Conservation (phyloP, 768 basidiomycete genomes). For the Hypsizygus marmoreus region DNA sequence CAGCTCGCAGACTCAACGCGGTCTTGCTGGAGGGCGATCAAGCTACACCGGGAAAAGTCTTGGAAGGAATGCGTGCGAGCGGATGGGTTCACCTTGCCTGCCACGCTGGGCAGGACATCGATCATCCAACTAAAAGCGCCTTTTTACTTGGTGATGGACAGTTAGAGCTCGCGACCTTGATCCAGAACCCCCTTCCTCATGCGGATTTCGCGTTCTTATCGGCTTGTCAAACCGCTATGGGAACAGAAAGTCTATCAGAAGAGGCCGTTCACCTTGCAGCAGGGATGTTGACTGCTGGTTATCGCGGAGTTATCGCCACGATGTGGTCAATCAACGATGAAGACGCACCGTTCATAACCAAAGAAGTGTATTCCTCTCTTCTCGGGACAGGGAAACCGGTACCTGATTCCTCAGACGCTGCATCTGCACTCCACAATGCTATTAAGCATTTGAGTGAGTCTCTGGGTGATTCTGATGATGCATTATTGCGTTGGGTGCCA, state of each 20-base stretch:
- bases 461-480: too few relatives aligned
- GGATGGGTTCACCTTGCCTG: slow-evolving; percentile 41
- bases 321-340: too few relatives aligned
- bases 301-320: slow-evolving; percentile 37
- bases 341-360: too few relatives aligned
- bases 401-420: too few relatives aligned
- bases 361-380: too few relatives aligned
- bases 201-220: slow-evolving; percentile 45
- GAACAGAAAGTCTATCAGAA: slow-evolving; percentile 26
- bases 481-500: too few relatives aligned
- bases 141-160: slow-evolving; percentile 20
- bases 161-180: slow-evolving; percentile 22
- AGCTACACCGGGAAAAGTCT: neutral
- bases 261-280: slow-evolving; percentile 41
- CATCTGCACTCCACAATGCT: too few relatives aligned
- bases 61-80: neutral
- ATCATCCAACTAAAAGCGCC: slow-evolving; percentile 19
- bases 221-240: slow-evolving; percentile 46
- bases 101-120: slow-evolving; percentile 34
- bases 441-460: too few relatives aligned
- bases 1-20: neutral
- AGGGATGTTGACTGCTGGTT: slow-evolving; percentile 39
- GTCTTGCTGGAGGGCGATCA: neutral
- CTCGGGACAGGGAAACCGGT: too few relatives aligned
- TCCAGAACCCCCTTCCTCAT: slow-evolving; percentile 21